Base-by-base conservation (phyloP, 306 rosid species). In the Glycine latifolia region DNA sequence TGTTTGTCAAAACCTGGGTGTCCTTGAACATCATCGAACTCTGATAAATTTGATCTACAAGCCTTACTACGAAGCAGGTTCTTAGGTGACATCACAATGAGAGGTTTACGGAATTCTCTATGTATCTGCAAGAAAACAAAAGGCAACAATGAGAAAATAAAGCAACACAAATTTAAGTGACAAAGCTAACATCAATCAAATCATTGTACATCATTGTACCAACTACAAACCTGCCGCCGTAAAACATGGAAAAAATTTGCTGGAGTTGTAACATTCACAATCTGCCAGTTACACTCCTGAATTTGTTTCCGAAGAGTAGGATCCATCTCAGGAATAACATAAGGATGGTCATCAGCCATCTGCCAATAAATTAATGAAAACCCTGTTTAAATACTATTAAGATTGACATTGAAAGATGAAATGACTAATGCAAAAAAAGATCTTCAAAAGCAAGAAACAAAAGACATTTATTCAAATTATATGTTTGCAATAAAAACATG, bases 1-100 rank as follows among this genome's bases (percentile, higher is more conserved):
- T 95, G 98, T 85, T 91, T 93, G 89, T 95, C 99, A 83, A 93
- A 95, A 84, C 99, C 97, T 44, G 95, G 90, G 85, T 95, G 99
- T 73, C 99, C 98, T 88, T 88, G 88, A 46, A 91, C 94, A 53
- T 95, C 99, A 87, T 95, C 99, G 67, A 95, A 93, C 87, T 95
- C 98, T 0, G 99, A 95, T 82, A 95, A 74, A 85, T 93, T 87
- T 67, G 99, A 95, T 84, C 86, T 93, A 72, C 99, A 93, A 44
- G 85, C 97, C 86, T 93, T 93, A 79, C 93, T 95, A 12, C 98
- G 90, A 62, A 95, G 97, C 67, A 95, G 88, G 79, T 91, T 95
- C 89, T 93, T 95, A 8, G 99, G 97, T 58, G 98, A 89, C 97
- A 93, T 93, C 68, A 90, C 95, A 75, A 93, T 87, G 62, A 95